These are phyloP conservation scores for Raffaelea deltoideospora DNA, from an alignment of 2,329 filamentous ascomycete genomes.

Conservation along the genomic window DNA sequence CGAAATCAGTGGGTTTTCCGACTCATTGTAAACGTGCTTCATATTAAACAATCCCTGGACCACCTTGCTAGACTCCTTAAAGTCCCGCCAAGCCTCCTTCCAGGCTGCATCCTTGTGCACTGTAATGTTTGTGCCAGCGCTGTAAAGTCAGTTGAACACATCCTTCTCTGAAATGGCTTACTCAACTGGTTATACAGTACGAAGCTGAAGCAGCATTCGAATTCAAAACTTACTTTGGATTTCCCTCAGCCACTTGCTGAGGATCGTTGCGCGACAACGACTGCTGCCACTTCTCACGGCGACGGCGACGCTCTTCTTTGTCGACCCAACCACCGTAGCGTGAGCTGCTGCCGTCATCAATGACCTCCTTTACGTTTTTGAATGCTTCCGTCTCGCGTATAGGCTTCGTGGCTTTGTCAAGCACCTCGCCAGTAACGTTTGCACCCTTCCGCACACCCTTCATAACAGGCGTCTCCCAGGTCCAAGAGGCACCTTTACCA, in stretches of 20 bases:
- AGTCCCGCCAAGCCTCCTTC: conserved; percentile 97
- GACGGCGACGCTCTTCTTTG: conserved; percentile 79
- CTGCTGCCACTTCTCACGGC: conserved; percentile 59
- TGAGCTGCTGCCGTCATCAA: conserved; percentile 92
- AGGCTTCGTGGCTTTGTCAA: conserved; percentile 91
- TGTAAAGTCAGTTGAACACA: conserved; percentile 23
- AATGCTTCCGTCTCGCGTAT: conserved; percentile 89
- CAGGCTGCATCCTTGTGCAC: conserved; percentile 93
- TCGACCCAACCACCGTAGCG: conserved; percentile 94
- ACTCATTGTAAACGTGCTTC: conserved; percentile 83
- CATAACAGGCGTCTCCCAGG: conserved; percentile 88
- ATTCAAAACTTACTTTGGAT: conserved; percentile 69
- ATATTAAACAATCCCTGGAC: conserved; percentile 80
- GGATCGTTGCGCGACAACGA: conserved; percentile 35
- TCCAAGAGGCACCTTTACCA: conserved; percentile 86
- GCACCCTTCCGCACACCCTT: conserved; percentile 83
- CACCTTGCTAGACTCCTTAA: conserved; percentile 76
- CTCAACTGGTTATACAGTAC: too few relatives aligned
- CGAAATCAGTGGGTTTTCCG: conserved; percentile 86
- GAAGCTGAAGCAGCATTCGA: too few relatives aligned
- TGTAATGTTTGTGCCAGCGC: conserved; percentile 86
- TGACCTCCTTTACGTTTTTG: conserved; percentile 87
- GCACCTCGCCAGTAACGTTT: conserved; percentile 66
- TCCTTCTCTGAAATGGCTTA: too few relatives aligned
- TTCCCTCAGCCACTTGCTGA: conserved; percentile 55